Evolutionary conservation across 1,284 basidiomycete genomes (phyloP).

Genomic region (Neolentinus lepideus): DNA sequence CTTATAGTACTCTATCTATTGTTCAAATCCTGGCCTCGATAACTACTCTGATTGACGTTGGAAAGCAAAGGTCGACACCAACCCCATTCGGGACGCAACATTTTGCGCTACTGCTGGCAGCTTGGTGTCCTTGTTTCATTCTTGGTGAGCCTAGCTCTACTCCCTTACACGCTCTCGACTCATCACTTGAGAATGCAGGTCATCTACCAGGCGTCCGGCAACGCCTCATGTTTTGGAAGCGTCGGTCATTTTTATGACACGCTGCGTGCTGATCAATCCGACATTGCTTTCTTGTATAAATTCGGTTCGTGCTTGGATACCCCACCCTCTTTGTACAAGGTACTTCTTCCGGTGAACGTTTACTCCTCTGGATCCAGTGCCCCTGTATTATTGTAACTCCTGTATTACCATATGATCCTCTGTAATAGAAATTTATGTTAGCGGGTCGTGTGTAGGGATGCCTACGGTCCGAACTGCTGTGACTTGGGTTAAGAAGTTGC

Average conservation of each 20-base stretch:
- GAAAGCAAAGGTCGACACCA: constrained; percentile 23
- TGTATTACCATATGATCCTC: too few species aligned
- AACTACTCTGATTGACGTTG: constrained; percentile 41
- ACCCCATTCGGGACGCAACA: constrained; percentile 48
- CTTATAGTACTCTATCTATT: constrained; percentile 29
- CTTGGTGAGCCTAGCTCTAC: constrained; percentile 25
- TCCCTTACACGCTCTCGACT: neutral
- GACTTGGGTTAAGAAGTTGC: too few species aligned
- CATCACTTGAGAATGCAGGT: neutral
- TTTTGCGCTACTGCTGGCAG: constrained; percentile 41
- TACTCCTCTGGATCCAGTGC: too few species aligned
- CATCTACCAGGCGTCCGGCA: neutral
- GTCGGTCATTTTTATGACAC: neutral
- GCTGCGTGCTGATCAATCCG: neutral
- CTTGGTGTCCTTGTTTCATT: constrained; percentile 43
- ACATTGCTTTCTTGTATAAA: neutral
- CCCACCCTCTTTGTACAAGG: neutral
- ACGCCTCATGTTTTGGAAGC: neutral
- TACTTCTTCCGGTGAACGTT: too few species aligned
- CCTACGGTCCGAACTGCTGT: too few species aligned
- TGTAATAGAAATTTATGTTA: too few species aligned
- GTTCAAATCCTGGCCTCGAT: constrained; percentile 38
- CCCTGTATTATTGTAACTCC: too few species aligned
- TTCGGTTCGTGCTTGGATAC: neutral
- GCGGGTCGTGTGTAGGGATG: too few species aligned